These are phyloP conservation scores for Fennellomyces sp. DNA, from an alignment of 371 early-diverging fungal genomes.

Conservation along the genomic window DNA sequence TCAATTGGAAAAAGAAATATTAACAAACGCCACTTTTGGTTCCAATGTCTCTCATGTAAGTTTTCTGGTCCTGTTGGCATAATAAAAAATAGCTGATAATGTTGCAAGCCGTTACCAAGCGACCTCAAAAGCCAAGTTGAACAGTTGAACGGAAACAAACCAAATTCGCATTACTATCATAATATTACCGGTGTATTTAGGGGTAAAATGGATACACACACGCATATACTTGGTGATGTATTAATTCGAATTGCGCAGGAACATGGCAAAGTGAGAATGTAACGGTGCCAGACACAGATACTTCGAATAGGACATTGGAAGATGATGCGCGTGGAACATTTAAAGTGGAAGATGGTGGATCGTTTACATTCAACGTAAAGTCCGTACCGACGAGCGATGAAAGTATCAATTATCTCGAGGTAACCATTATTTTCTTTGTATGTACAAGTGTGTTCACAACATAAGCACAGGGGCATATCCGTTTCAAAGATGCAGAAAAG, in stretches of 20 bases:
- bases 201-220: slow-evolving; percentile 33
- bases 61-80: background rate
- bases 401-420: slow-evolving; percentile 57
- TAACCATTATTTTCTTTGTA: slow-evolving; percentile 15
- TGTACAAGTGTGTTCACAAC: background rate
- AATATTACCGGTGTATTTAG: slow-evolving; percentile 68
- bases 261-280: slow-evolving; percentile 40
- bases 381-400: slow-evolving; percentile 49
- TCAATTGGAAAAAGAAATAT: slow-evolving; percentile 39
- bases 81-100: background rate
- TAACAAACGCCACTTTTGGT: slow-evolving; percentile 58
- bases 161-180: slow-evolving; percentile 53
- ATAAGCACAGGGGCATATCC: slow-evolving; percentile 59
- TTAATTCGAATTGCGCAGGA: too few relatives aligned
- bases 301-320: slow-evolving; percentile 27
- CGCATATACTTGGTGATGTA: too few relatives aligned
- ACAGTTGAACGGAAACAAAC: slow-evolving; percentile 23
- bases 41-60: slow-evolving; percentile 55
- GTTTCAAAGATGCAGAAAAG: slow-evolving; percentile 54
- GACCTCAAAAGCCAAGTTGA: slow-evolving; percentile 32
- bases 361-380: slow-evolving; percentile 53
- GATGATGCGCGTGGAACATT: slow-evolving; percentile 39
- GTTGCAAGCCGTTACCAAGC: slow-evolving; percentile 42
- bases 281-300: slow-evolving; percentile 20
- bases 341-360: slow-evolving; percentile 31